Percentiles rank a stretch among this genome's conserved stretches.
Evolutionary conservation across 495 filamentous ascomycete genomes (phyloP).

Genomic region (Podospora pseudoanserina): DNA sequence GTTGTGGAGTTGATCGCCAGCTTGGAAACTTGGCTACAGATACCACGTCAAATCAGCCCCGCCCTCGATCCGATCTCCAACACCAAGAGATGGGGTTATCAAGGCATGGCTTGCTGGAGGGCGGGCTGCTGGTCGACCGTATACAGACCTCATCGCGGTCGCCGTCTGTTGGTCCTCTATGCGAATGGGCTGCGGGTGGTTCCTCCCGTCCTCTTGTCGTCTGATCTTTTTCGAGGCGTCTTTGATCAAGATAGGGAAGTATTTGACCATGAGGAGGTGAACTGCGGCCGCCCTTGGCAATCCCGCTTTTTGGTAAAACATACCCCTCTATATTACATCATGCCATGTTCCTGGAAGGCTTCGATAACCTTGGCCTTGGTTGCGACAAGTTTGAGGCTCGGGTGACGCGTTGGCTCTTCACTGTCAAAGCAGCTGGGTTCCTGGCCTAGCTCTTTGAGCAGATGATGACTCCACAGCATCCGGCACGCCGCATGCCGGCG

Average conservation of each 20-base stretch:
- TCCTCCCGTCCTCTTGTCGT: background rate
- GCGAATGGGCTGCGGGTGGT: background rate
- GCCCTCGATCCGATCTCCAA: background rate
- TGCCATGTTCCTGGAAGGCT: background rate
- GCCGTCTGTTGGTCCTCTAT: background rate
- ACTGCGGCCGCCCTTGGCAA: background rate
- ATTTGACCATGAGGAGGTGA: background rate
- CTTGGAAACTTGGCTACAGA: background rate
- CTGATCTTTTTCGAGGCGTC: background rate
- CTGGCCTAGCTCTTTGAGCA: background rate
- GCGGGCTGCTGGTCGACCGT: too few relatives aligned
- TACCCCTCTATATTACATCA: slow-evolving; percentile 7
- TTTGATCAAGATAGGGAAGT: background rate
- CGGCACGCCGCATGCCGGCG: background rate
- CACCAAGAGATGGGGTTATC: background rate
- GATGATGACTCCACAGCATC: background rate
- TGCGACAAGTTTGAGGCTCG: background rate
- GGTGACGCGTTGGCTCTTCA: background rate
- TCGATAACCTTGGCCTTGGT: background rate
- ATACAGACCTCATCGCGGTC: background rate
- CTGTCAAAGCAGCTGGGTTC: background rate
- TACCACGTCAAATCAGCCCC: background rate
- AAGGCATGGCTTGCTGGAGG: background rate
- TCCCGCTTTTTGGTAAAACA: background rate
- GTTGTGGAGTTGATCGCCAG: background rate